These are phyloP conservation scores for Silene uniflora DNA, from an alignment of 148 eudicot species.

Conservation along the genomic window DNA sequence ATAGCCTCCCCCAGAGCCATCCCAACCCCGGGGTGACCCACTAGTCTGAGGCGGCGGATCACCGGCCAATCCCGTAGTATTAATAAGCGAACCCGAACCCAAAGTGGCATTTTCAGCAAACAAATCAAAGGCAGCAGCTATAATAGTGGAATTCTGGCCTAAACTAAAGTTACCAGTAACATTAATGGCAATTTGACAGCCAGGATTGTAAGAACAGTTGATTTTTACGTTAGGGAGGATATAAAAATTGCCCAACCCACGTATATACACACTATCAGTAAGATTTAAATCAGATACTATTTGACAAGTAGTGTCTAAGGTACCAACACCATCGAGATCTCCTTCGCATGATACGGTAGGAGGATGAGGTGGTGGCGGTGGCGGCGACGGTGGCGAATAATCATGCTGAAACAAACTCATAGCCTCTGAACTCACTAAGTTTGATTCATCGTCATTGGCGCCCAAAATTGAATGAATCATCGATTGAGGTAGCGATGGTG, in stretches of 20 bases:
- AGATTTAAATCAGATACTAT: constrained; percentile 74
- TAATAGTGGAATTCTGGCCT: constrained; percentile 61
- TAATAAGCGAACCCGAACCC: constrained; percentile 54
- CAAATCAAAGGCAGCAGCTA: constrained; percentile 57
- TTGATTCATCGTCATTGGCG: constrained; percentile 13
- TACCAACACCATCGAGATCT: constrained; percentile 81
- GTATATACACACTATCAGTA: constrained; percentile 58
- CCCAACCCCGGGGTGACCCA: constrained; percentile 70
- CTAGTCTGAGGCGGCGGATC: constrained; percentile 76
- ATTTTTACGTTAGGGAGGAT: constrained; percentile 64
- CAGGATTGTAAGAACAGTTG: constrained; percentile 41
- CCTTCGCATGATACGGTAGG: constrained; percentile 79
- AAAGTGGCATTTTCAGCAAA: constrained; percentile 56
- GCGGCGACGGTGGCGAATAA: constrained; percentile 88
- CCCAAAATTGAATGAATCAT: background rate
- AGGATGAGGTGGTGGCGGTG: constrained; percentile 88
- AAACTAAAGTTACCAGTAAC: constrained; percentile 70
- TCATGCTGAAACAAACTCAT: constrained; percentile 30
- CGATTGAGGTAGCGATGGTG: background rate
- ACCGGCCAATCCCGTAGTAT: constrained; percentile 77
- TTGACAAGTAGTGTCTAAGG: constrained; percentile 77
- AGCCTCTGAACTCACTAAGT: background rate
- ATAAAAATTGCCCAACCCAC: constrained; percentile 79
- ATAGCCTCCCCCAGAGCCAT: constrained; percentile 94
- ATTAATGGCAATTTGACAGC: constrained; percentile 66